A percentile compares a stretch with the other conserved stretches of the same genome.
Conservation (phyloP, 257 asterid genomes). For the Primulina tabacum region DNA sequence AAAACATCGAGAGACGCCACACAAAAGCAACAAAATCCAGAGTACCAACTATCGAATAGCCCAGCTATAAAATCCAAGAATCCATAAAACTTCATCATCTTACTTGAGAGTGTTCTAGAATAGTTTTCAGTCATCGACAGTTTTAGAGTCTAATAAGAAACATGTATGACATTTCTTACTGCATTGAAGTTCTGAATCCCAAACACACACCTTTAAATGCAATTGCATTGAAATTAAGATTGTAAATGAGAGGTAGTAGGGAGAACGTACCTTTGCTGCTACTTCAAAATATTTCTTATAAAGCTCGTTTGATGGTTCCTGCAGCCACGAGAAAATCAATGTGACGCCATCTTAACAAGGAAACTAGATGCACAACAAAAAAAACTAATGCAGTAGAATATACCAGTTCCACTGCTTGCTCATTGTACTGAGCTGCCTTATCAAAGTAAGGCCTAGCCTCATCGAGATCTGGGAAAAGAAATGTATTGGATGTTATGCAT, state of each 20-base stretch:
- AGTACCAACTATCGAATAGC: not conserved
- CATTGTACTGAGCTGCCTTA: constrained; percentile 36
- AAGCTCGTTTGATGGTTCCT: constrained; percentile 50
- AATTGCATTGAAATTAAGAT: not conserved
- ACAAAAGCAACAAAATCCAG: no score
- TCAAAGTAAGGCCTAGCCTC: constrained; percentile 47
- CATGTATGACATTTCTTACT: not conserved
- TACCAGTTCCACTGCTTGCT: constrained; percentile 75
- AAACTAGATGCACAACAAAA: constrained; percentile 8
- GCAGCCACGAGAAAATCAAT: constrained; percentile 12
- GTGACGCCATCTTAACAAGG: not conserved
- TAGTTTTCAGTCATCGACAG: not conserved
- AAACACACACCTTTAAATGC: constrained; percentile 14
- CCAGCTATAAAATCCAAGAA: not conserved
- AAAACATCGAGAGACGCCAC: not conserved
- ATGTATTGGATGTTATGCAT: constrained; percentile 73
- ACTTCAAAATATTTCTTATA: constrained; percentile 48
- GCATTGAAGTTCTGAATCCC: not conserved
- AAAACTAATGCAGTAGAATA: not conserved
- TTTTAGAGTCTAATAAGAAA: not conserved
- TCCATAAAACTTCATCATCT: not conserved
- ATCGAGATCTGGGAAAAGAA: constrained; percentile 62
- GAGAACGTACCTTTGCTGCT: constrained; percentile 37
- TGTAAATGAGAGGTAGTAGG: not conserved
- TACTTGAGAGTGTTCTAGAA: constrained; percentile 8